Evolutionary conservation across 2,329 filamentous ascomycete genomes (phyloP), one percentile per base, ranked within the genome.

Genomic region (Trichoderma afroharzianum): DNA sequence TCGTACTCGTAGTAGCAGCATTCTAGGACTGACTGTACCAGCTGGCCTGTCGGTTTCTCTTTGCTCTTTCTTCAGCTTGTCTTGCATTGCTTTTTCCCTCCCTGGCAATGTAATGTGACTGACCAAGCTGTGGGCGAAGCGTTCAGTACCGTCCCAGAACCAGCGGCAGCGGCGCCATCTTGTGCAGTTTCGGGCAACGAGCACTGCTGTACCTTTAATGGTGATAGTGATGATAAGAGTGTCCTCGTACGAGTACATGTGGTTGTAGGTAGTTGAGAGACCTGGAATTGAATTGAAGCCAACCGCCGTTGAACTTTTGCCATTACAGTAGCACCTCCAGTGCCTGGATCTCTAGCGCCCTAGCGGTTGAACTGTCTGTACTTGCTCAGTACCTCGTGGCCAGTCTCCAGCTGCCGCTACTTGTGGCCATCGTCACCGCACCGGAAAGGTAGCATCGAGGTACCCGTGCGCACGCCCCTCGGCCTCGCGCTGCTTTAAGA

Each of bases 401-500:
- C 8, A 36, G 21, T 26, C 2, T 14, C 28, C 43, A 14, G 1
- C 12, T 18, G 14, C 36, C 12, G 26, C 55, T 12, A 4, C 36
- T 26, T 15, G 4, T 26, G 32, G 47, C 63, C 43, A 14, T 33
- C 15, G 30, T 28, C 30, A n/a, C 53, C 30, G 63, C 63, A 33
- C 50, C 63, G 63, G 24, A 26, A 69, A 53, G 67, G 67, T 69
- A 33, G 67, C 67, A 36, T 69, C 21, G 57, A 62, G 36, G 67
- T 69, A 69, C 57, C 39, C 12, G 67, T 62, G 57, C 57, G 39
- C 67, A 62, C 57, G 26, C 67, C 63, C 66, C 57, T 62, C 39
- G 26, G 67, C 67, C 24, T 62, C 67, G 57, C 53, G 67, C 67
- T 69, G 67, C 67, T 69, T 69, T 69, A 69, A 69, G 11, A 15